phyloP scores from a whole-genome alignment of 768 basidiomycete species.

The Dacryopinax primogenitus region DNA sequence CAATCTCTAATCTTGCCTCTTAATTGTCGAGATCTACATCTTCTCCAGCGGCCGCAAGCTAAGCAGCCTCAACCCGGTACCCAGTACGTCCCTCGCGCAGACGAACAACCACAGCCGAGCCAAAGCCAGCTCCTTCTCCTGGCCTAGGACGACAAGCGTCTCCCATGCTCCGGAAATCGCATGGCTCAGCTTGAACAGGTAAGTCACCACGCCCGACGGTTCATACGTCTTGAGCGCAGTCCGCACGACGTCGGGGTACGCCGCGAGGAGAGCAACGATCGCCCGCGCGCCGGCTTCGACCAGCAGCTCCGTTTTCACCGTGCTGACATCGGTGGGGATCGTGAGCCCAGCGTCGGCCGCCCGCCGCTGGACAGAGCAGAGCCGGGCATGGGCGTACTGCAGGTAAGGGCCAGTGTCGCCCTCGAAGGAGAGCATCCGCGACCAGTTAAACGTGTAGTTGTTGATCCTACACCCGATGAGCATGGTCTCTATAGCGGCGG shows the following conservation, averaged over 20 bases:
- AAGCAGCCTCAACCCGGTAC: slow-evolving; percentile 69
- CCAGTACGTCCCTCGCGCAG: slow-evolving; percentile 80
- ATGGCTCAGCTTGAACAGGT: slow-evolving; percentile 72
- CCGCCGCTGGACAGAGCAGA: slow-evolving; percentile 82
- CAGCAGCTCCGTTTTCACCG: slow-evolving; percentile 58
- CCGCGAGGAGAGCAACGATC: slow-evolving; percentile 71
- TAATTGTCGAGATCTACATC: slow-evolving; percentile 67
- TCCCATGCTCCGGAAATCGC: slow-evolving; percentile 91
- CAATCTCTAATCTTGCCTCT: not conserved
- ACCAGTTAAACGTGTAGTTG: slow-evolving; percentile 92
- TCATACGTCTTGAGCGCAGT: slow-evolving; percentile 75
- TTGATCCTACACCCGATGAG: slow-evolving; percentile 49
- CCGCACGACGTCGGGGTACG: slow-evolving; percentile 84
- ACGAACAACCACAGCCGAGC: slow-evolving; percentile 85
- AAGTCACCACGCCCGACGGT: slow-evolving; percentile 85
- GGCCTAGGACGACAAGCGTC: slow-evolving; percentile 71
- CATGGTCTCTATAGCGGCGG: slow-evolving; percentile 11
- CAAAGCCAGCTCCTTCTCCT: slow-evolving; percentile 54
- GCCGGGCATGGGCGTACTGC: slow-evolving; percentile 90
- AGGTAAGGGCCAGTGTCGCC: slow-evolving; percentile 94
- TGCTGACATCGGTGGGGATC: slow-evolving; percentile 40
- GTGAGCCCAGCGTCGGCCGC: slow-evolving; percentile 77
- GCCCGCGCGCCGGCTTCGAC: slow-evolving; percentile 67
- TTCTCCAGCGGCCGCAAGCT: slow-evolving; percentile 82
- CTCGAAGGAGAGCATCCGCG: slow-evolving; percentile 88